These are phyloP conservation scores for Aspergillus tamarii DNA, from an alignment of 2,329 filamentous ascomycete genomes.

Conservation along the genomic window DNA sequence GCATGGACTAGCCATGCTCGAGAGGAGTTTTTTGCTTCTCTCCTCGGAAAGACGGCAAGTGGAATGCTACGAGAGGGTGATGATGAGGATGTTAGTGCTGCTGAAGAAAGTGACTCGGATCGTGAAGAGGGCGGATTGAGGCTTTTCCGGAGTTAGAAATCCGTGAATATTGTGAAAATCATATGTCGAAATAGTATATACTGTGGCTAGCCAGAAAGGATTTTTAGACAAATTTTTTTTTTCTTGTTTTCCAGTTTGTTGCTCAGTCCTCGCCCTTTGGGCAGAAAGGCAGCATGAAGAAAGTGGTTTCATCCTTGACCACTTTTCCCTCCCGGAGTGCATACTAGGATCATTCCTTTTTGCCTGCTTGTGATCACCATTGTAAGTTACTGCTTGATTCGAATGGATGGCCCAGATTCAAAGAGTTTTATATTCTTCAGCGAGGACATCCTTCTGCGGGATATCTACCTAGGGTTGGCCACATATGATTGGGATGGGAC, in stretches of 20 bases:
- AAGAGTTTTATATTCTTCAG: no score
- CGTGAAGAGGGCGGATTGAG: constrained; percentile 37
- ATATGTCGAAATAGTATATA: not conserved
- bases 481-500: no score
- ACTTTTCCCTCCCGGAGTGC: no score
- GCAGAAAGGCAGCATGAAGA: not conserved
- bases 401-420: no score
- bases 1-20: constrained; percentile 80
- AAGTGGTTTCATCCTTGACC: no score
- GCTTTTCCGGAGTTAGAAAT: constrained; percentile 34
- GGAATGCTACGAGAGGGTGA: constrained; percentile 65
- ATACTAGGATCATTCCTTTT: no score
- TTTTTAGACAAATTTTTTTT: not conserved
- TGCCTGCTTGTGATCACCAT: no score
- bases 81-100: constrained; percentile 49
- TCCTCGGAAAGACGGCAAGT: constrained; percentile 68
- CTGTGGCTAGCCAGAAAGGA: not conserved
- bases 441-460: no score
- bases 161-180: not conserved
- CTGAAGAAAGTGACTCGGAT: constrained; percentile 34
- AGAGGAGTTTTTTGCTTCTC: constrained; percentile 73
- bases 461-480: no score
- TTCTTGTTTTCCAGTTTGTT: not conserved
- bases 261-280: not conserved
- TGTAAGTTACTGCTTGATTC: no score